Evolutionary conservation across 2,329 filamentous ascomycete species (phyloP).

Genomic region (Verticillium zaregamsianum): DNA sequence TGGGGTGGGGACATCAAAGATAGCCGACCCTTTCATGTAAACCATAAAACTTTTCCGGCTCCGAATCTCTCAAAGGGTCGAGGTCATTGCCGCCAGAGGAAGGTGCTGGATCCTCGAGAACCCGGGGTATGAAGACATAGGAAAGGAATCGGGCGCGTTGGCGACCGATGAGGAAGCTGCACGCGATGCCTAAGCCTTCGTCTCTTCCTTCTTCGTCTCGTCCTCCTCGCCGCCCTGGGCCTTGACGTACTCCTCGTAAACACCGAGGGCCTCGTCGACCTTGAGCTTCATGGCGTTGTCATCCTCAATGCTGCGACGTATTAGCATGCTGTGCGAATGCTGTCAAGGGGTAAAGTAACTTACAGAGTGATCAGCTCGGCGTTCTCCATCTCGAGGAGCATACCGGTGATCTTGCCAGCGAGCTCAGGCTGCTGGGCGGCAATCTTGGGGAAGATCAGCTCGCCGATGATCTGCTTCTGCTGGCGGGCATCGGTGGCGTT

Average conservation of each 20-base stretch:
- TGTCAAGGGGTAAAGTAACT: constrained; percentile 39
- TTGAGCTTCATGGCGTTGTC: constrained; percentile 85
- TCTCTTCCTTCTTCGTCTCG: constrained; percentile 45
- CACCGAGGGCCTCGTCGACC: constrained; percentile 93
- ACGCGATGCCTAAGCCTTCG: constrained; percentile 30
- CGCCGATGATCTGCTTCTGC: constrained; percentile 98
- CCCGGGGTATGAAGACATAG: constrained; percentile 15
- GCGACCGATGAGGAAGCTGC: constrained; percentile 6
- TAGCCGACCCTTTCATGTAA: constrained; percentile 1
- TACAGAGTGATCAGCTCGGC: constrained; percentile 89
- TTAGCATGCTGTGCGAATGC: not conserved
- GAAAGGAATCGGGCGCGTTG: constrained; percentile 12
- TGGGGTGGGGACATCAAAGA: not conserved
- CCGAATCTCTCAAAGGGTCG: not conserved
- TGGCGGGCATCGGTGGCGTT: constrained; percentile 58
- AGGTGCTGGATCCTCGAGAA: not conserved
- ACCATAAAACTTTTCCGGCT: constrained; percentile 1
- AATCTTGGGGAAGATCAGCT: constrained; percentile 98
- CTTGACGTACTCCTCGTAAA: constrained; percentile 99
- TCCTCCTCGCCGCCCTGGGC: constrained; percentile 56
- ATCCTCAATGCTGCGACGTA: constrained; percentile 71
- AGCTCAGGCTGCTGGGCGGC: constrained; percentile 89
- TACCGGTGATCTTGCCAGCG: constrained; percentile 98
- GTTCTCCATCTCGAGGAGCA: constrained; percentile 99
- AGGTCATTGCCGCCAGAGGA: not conserved